Conservation (phyloP, 352 stramenopile species). For the Blastocystis sp. region DNA sequence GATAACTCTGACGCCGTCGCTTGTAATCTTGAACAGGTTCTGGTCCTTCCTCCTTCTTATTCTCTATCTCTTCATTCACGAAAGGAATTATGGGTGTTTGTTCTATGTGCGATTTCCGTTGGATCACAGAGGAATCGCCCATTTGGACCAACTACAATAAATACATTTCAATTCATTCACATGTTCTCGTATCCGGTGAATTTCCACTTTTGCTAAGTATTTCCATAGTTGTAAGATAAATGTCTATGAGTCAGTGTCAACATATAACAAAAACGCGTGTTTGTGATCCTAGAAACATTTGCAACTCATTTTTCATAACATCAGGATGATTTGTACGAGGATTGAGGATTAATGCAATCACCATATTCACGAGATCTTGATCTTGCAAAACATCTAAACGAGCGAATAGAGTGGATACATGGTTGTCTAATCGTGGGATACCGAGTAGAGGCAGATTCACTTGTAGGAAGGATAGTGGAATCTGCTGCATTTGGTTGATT, state of each 20-base stretch:
- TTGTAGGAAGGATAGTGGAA: conserved; percentile 2
- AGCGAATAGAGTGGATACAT: conserved; percentile 32
- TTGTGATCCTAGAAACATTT: conserved; percentile 28
- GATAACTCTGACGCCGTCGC: conserved; percentile 40
- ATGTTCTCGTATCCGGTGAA: conserved; percentile 19
- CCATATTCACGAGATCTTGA: conserved; percentile 58
- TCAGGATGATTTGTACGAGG: conserved; percentile 16
- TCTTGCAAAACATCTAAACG: conserved; percentile 25
- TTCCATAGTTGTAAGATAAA: conserved; percentile 51
- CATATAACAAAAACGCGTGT: not conserved
- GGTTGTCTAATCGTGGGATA: conserved; percentile 10
- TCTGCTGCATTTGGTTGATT: conserved; percentile 21
- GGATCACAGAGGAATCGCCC: not conserved
- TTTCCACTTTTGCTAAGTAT: conserved; percentile 5
- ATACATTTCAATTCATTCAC: not conserved
- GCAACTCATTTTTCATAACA: not conserved
- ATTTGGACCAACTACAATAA: conserved; percentile 5
- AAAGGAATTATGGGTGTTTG: not conserved
- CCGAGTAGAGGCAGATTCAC: not conserved
- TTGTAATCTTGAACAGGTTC: conserved; percentile 38
- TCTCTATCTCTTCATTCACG: not conserved
- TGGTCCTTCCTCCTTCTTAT: not conserved
- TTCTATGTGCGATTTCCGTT: not conserved
- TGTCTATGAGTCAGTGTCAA: not conserved
- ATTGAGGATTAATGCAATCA: conserved; percentile 25